Evolutionary conservation across 2,329 filamentous ascomycete genomes (phyloP), one percentile per base, ranked within the genome.

Genomic region (Colletotrichum falcatum): DNA sequence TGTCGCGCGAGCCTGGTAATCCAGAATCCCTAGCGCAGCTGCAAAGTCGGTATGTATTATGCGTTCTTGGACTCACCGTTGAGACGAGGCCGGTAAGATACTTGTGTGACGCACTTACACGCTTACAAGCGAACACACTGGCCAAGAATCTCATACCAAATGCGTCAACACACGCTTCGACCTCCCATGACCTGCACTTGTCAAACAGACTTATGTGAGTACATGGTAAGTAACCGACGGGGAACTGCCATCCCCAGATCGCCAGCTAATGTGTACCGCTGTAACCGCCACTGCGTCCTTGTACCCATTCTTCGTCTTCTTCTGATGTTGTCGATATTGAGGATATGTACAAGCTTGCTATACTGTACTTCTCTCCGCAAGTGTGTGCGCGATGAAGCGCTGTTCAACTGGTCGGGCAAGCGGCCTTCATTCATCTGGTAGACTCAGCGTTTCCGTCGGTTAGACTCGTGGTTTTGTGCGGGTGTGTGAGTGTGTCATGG

Each of bases 181-280:
- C 60, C 49, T 56, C 59, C 42, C 60, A 60, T 35, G 65, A 42
- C 59, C 39, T 72, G 70, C 65, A 61, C 61, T 62, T 51, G 42
- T 64, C 53, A 62, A 65, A 70, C 65, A 65, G 65, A 70, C 61
- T 59, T 28, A 48, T 54, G 61, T 59, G 61, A 44, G 42, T 20
- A 44, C 42, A n/a, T 44, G 66, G 61, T 70, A 63, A 70, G 58
- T 70, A 49, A 48, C 61, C 63, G 53, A 53, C 68, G 64, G 55
- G 46, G 35, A 53, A 56, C 62, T 39, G 48, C 33, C 28, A 30
- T 44, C 48, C 49, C 51, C 39, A 42, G 49, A 61, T 51, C 33
- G 48, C 48, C 33, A 48, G 60, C 56, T 33, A 61, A 68, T 59
- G 61, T 61, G 51, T 62, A 63, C 61, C 53, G 68, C 65, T 56